Evolutionary conservation across 2,329 filamentous ascomycete genomes (phyloP), one percentile per base, ranked within the genome.

Genomic region (Elsinoe fawcettii): DNA sequence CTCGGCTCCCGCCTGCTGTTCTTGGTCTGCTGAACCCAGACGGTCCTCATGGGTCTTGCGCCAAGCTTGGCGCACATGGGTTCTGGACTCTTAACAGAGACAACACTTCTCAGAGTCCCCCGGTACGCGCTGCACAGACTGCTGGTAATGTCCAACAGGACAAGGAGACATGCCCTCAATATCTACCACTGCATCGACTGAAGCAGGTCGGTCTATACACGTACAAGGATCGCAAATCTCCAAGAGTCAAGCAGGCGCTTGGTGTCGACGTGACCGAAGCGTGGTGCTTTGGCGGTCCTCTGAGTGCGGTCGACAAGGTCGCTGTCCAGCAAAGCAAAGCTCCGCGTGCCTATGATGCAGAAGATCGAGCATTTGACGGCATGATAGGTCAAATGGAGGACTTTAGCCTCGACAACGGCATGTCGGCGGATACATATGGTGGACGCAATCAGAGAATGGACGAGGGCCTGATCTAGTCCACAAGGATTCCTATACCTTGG

Each of bases 111-210:
- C 18, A n/a, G 11, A 46, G 37, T 30, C 54, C 54, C 8, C 54
- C 54, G 5, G 43, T 56, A 8, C 30, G 25, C 3, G 37, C 56
- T 6, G 49, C 55, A 3, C 90, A 89, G 5, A 56, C 54, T 16
- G 54, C 54, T n/a, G 43, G 54, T 22, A 56, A 34, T 39, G 27
- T 56, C 16, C 39, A 46, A 22, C 91, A 96, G 22, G 59, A 62
- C 46, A 74, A 95, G 96, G 93, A 99, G 68, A 96, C 92, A 1
- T 96, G 92, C 66, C 88, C 91, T 3, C 90, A 92, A 1, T 97
- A 96, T 65, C 91, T 96, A 66, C 92, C 93, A 1, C 96, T 97
- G 74, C 92, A 97, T 69, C 93, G 91, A 0, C 91, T 97, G 66
- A 82, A 84, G 56, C 83, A 92, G 2, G 88, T 97, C 44, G 82